These are phyloP conservation scores for Pythium scleroteichum DNA, from an alignment of 352 stramenopile genomes.

Conservation along the genomic window DNA sequence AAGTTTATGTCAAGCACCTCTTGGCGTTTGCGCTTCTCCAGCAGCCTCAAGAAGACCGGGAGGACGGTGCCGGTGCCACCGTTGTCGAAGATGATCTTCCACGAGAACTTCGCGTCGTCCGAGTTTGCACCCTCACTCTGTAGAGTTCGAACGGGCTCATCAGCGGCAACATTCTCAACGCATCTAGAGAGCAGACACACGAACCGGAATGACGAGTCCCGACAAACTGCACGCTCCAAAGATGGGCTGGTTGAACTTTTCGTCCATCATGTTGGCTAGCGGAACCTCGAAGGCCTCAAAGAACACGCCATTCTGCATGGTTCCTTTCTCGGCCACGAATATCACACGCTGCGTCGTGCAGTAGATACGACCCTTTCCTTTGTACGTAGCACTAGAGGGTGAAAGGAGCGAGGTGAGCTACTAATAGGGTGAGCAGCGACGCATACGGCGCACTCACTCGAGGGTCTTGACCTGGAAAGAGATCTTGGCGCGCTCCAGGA, in stretches of 20 bases:
- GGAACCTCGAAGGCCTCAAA: slow-evolving; percentile 83
- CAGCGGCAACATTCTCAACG: too few relatives aligned
- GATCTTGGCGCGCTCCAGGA: slow-evolving; percentile 78
- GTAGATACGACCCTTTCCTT: slow-evolving; percentile 81
- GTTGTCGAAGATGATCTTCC: slow-evolving; percentile 86
- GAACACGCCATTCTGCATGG: slow-evolving; percentile 60
- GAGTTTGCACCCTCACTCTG: slow-evolving; percentile 36
- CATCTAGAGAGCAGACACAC: too few relatives aligned
- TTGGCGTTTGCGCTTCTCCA: slow-evolving; percentile 82
- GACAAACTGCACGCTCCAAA: slow-evolving; percentile 89
- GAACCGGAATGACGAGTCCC: slow-evolving; percentile 60
- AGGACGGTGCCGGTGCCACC: slow-evolving; percentile 82
- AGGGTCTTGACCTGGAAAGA: slow-evolving; percentile 67
- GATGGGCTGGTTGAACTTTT: slow-evolving; percentile 91
- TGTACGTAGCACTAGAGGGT: slow-evolving; percentile 47
- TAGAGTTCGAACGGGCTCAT: too few relatives aligned
- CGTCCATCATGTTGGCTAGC: slow-evolving; percentile 72
- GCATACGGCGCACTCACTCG: slow-evolving; percentile 37
- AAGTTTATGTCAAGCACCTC: slow-evolving; percentile 73
- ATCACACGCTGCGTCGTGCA: slow-evolving; percentile 86
- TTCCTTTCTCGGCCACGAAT: slow-evolving; percentile 75
- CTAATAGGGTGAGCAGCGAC: too few relatives aligned
- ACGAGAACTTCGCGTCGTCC: slow-evolving; percentile 42
- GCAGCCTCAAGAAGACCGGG: slow-evolving; percentile 75
- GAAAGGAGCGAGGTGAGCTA: not conserved